These are phyloP conservation scores for Terana coerulea DNA, from an alignment of 768 basidiomycete genomes.

Conservation along the genomic window DNA sequence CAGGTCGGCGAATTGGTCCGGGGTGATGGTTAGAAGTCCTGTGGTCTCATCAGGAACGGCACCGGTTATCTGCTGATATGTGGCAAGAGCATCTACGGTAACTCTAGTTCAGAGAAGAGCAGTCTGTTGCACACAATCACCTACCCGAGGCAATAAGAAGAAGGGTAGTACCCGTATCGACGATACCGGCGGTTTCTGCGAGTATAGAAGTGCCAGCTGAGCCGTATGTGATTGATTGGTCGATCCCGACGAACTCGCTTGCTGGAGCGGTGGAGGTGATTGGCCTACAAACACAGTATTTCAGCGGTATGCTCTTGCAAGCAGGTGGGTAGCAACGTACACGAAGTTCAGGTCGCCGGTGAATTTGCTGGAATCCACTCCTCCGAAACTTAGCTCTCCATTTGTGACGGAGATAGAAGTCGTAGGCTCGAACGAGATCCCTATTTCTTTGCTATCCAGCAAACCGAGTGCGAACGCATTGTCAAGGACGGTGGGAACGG, in stretches of 20 bases:
- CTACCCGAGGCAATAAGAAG: conserved; percentile 22
- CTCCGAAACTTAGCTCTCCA: conserved; percentile 15
- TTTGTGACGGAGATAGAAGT: conserved; percentile 16
- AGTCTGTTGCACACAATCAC: not conserved
- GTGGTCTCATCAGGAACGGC: conserved; percentile 12
- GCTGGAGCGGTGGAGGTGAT: conserved; percentile 9
- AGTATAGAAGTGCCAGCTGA: conserved; percentile 14
- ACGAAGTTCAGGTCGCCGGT: conserved; percentile 25
- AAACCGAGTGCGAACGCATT: conserved; percentile 21
- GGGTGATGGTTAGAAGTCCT: conserved; percentile 18
- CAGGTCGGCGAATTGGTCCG: conserved; percentile 17
- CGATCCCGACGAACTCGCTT: conserved; percentile 9
- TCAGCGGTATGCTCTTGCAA: conserved; percentile 4
- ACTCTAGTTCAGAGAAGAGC: not conserved
- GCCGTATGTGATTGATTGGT: conserved; percentile 15
- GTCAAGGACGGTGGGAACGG: conserved; percentile 36
- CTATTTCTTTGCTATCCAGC: conserved; percentile 26
- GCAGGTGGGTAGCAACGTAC: conserved; percentile 12
- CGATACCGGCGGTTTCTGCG: conserved; percentile 20
- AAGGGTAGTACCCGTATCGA: conserved; percentile 31
- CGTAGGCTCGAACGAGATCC: conserved; percentile 29
- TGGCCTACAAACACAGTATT: conserved; percentile 16
- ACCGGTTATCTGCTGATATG: conserved; percentile 19
- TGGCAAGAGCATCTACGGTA: conserved; percentile 21
- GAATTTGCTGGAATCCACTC: conserved; percentile 6